Evolutionary conservation across 768 basidiomycete species (phyloP).

Genomic region (Tulasnella sp.): DNA sequence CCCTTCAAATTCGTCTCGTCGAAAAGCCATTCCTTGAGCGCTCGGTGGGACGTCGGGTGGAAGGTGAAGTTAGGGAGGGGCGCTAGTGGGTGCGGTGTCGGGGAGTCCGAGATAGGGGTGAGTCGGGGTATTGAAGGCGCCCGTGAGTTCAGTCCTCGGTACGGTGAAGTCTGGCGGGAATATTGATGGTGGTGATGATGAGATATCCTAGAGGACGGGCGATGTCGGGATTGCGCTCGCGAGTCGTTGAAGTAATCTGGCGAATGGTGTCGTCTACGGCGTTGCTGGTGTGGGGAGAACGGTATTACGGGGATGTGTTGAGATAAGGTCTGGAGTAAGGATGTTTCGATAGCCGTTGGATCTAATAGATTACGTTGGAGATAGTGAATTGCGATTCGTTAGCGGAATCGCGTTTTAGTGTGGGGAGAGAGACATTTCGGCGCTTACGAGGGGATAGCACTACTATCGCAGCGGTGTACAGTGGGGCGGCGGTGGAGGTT

Average conservation of each 20-base stretch:
- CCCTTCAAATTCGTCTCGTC: neutral
- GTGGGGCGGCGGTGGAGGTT: constrained; percentile 16
- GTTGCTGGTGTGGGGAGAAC: constrained; percentile 18
- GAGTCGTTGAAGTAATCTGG: constrained; percentile 8
- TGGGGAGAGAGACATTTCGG: neutral
- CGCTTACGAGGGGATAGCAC: constrained; percentile 17
- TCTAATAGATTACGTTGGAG: neutral
- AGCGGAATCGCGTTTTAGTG: neutral
- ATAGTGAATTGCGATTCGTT: neutral
- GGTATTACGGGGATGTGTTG: constrained; percentile 26
- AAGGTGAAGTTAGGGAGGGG: constrained; percentile 13
- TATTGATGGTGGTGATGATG: neutral
- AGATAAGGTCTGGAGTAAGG: constrained; percentile 10
- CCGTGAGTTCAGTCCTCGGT: neutral
- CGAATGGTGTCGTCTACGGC: constrained; percentile 9
- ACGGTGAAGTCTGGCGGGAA: neutral
- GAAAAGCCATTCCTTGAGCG: constrained; percentile 21
- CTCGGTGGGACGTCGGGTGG: constrained; percentile 24
- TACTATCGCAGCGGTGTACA: constrained; percentile 27
- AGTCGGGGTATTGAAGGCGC: constrained; percentile 6
- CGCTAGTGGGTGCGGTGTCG: constrained; percentile 4
- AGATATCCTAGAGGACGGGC: neutral
- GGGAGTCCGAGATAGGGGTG: neutral
- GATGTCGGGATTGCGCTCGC: constrained; percentile 20
- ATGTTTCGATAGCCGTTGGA: constrained; percentile 13